Evolutionary conservation across 169 alveolate genomes (phyloP), one percentile per base, ranked within the genome.

Genomic region (Sarcocystis neurona): DNA sequence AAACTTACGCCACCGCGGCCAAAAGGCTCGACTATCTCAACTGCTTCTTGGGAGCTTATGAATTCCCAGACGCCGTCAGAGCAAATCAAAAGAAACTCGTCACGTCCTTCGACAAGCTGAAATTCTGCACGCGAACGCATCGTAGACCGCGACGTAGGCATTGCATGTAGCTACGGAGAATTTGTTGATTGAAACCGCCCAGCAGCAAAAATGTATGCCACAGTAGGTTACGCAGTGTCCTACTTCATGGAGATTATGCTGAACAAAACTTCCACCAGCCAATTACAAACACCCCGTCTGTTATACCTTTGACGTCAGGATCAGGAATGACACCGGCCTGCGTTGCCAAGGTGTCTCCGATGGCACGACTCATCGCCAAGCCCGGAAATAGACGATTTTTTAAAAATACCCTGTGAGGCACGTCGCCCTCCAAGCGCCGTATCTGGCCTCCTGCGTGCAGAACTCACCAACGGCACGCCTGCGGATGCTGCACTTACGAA

Each of bases 291-390:
- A 12, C 37, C 85, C 47, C 6, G 12, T 39, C 20, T 15, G 41
- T 72, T 75, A 48, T 47, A 77, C 90, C 90, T 56, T 86, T 86
- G 44, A 94, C 93, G 60, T 96, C 96, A 3, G 99, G 99, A 10
- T 91, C 95, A 39, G 96, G 95, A 58, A 94, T 94, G 80, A 97
- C 97, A 4, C 99, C 99, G 8, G 95, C 95, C 50, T 90, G 87
- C 66, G 95, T 87, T 5, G 97, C 97, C 15, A 96, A 90, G 34
- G 95, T 93, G 87, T 97, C 99, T 0, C 99, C 99, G n/a, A 97
- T 92, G 53, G 98, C 97, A 78, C 99, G 93, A 58, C 97, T 94
- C 97, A 97, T 95, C 39, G 98, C 97, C 87, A 97, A 90, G 8
- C 98, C 98, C 37, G 98, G 98, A 85, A 92, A 93, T 84, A 93